Evolutionary conservation across 2,329 filamentous ascomycete species (phyloP).

Genomic region (Trichophyton simii): DNA sequence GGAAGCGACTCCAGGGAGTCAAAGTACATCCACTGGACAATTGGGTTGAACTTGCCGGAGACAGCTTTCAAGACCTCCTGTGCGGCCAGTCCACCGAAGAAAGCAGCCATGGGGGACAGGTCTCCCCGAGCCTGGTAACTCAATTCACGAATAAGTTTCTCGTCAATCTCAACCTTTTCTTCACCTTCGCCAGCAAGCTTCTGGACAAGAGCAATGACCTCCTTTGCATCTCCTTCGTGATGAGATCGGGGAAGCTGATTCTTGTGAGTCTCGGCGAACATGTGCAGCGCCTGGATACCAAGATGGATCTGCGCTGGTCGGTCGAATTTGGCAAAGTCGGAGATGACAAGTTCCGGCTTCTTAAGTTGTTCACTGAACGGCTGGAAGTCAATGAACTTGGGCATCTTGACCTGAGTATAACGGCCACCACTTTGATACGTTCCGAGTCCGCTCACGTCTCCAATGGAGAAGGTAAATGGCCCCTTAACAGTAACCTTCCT

Average conservation of each 20-base stretch:
- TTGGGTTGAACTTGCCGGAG: slow-evolving; percentile 94
- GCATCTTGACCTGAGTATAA: slow-evolving; percentile 97
- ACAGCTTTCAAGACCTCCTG: slow-evolving; percentile 95
- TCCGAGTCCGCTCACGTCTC: slow-evolving; percentile 76
- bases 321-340: slow-evolving; percentile 96
- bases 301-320: slow-evolving; percentile 83
- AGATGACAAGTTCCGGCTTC: slow-evolving; percentile 78
- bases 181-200: slow-evolving; percentile 53
- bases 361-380: slow-evolving; percentile 63
- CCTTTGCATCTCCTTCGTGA: slow-evolving; percentile 68
- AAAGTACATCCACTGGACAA: slow-evolving; percentile 92
- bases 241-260: slow-evolving; percentile 68
- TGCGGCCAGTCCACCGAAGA: slow-evolving; percentile 85
- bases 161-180: slow-evolving; percentile 71
- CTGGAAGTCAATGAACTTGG: slow-evolving; percentile 83
- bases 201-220: slow-evolving; percentile 64
- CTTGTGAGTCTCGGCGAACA: slow-evolving; percentile 60
- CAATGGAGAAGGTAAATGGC: slow-evolving; percentile 94
- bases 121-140: slow-evolving; percentile 91
- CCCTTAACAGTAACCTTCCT: slow-evolving; percentile 88
- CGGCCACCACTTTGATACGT: slow-evolving; percentile 80
- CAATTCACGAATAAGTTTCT: slow-evolving; percentile 84
- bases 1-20: slow-evolving; percentile 95
- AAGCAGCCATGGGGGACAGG: slow-evolving; percentile 79
- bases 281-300: slow-evolving; percentile 83